Conservation (phyloP, 805 yeast genomes). For the Ascoidea rubescens region DNA sequence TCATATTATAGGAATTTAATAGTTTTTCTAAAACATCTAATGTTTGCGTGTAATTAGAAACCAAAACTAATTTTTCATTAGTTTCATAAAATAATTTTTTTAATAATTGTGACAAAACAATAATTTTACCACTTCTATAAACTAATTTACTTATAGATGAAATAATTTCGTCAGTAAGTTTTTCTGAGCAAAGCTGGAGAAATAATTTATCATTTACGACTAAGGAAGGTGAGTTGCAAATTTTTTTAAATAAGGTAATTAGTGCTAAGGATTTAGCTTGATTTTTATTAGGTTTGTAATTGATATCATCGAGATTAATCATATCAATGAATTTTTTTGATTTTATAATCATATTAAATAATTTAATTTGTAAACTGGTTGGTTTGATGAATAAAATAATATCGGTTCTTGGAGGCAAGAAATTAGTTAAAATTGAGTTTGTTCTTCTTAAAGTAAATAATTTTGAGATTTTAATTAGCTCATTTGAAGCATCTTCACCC, state of each 20-base stretch:
- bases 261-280: constrained; percentile 41
- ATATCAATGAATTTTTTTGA: constrained; percentile 22
- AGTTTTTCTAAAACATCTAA: constrained; percentile 59
- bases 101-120: constrained; percentile 42
- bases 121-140: constrained; percentile 48
- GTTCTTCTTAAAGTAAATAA: constrained; percentile 65
- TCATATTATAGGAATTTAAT: constrained; percentile 31
- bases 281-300: constrained; percentile 15
- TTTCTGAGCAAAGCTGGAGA: constrained; percentile 12
- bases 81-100: constrained; percentile 27
- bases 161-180: constrained; percentile 11
- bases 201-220: constrained; percentile 35
- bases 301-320: constrained; percentile 14
- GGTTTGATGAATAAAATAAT: constrained; percentile 69
- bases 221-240: constrained; percentile 72
- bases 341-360: constrained; percentile 37
- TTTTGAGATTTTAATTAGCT: constrained; percentile 49
- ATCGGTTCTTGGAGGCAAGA: constrained; percentile 66
- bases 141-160: constrained; percentile 14
- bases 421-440: constrained; percentile 36
- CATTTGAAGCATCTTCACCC: constrained; percentile 53
- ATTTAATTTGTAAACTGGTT: constrained; percentile 37
- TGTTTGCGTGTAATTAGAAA: constrained; percentile 82
- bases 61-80: constrained; percentile 69
- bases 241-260: constrained; percentile 62